Percentiles rank a stretch among this genome's conserved stretches.
Conservation (phyloP, 129 eudicot species). For the Chrysanthemum seticuspe region DNA sequence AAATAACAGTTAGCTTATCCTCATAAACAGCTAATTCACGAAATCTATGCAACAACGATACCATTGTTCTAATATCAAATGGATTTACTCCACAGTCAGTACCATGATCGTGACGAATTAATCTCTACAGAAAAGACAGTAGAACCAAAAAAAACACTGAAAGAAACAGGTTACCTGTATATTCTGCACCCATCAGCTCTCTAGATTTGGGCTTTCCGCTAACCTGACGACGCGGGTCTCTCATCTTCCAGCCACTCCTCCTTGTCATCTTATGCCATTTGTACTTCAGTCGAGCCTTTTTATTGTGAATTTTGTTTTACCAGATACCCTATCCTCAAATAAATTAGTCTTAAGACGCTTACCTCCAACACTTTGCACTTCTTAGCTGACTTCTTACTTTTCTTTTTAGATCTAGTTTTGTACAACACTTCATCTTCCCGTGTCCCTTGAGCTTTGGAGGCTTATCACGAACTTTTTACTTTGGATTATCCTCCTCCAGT, state of each 20-base stretch:
- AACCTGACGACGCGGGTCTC: background rate
- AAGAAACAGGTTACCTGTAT: background rate
- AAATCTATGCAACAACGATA: background rate
- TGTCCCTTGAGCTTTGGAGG: constrained; percentile 9
- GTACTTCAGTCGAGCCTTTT: constrained; percentile 14
- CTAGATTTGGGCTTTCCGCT: background rate
- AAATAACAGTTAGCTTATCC: constrained; percentile 1
- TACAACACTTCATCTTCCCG: background rate
- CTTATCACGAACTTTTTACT: constrained; percentile 19
- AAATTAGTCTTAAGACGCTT: background rate
- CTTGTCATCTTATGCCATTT: constrained; percentile 24
- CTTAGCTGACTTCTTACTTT: constrained; percentile 10
- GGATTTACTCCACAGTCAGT: background rate
- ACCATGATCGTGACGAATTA: constrained; percentile 15
- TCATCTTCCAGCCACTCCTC: constrained; percentile 6
- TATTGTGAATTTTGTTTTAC: background rate
- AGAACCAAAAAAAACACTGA: background rate
- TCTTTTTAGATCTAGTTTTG: background rate
- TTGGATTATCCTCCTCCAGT: constrained; percentile 9
- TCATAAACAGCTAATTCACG: constrained; percentile 14
- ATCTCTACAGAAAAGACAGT: background rate
- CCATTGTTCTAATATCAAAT: constrained; percentile 14
- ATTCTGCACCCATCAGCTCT: background rate
- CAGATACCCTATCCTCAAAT: background rate
- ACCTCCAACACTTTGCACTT: constrained; percentile 18